These are phyloP conservation scores for Fraxinus sp. DNA, from an alignment of 305 asterid genomes.

Conservation along the genomic window DNA sequence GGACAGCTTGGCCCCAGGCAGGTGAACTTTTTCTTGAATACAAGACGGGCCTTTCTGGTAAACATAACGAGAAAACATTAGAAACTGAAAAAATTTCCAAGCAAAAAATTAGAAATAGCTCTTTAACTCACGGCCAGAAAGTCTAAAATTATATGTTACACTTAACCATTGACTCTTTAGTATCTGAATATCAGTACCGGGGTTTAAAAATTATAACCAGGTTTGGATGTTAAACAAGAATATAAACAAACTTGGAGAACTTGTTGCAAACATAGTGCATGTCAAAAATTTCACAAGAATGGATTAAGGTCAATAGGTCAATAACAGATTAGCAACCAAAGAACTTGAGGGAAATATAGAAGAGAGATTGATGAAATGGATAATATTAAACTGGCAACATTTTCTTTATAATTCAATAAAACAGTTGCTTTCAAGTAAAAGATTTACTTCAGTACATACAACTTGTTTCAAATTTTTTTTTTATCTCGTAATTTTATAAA, in stretches of 20 bases:
- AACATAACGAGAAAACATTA: background rate
- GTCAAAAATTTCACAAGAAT: background rate
- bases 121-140: background rate
- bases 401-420: background rate
- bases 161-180: background rate
- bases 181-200: background rate
- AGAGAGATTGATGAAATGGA: slow-evolving; percentile 16
- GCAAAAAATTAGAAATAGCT: background rate
- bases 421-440: background rate
- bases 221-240: background rate
- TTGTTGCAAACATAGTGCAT: background rate
- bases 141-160: background rate
- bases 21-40: slow-evolving; percentile 55
- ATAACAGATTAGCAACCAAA: background rate
- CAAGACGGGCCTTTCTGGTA: slow-evolving; percentile 74
- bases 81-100: background rate
- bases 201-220: background rate
- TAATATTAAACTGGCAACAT: background rate
- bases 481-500: too few relatives aligned
- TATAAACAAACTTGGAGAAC: background rate
- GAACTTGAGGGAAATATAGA: background rate
- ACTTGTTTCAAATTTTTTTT: background rate
- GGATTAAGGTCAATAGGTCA: background rate
- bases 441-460: background rate
- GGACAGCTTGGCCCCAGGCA: slow-evolving; percentile 63